Percentiles rank a stretch among this genome's conserved stretches.
phyloP scores from a whole-genome alignment of 164 flowering plant species.

The Stephania yunnanensis region DNA sequence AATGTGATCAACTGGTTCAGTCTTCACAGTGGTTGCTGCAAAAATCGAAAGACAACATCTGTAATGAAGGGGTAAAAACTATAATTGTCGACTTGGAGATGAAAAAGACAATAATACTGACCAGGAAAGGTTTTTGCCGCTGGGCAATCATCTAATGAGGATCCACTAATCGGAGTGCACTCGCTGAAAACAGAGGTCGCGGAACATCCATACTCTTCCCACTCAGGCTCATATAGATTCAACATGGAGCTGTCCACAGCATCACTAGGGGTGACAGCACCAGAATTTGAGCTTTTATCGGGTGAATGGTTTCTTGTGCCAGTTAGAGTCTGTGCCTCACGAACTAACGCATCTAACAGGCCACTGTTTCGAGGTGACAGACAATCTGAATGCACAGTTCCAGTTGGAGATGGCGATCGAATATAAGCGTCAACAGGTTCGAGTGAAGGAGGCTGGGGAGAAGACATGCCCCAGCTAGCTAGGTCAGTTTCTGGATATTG shows the following conservation, averaged over 20 bases:
- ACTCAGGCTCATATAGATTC: conserved; percentile 26
- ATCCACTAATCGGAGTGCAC: conserved; percentile 48
- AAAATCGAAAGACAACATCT: background rate
- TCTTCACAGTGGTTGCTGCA: conserved; percentile 42
- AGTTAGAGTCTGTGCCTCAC: conserved; percentile 39
- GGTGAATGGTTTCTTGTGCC: conserved; percentile 37
- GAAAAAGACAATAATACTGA: conserved; percentile 20
- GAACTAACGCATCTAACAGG: conserved; percentile 55
- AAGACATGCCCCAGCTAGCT: conserved; percentile 46
- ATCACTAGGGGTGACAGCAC: conserved; percentile 34
- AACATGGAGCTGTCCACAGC: conserved; percentile 26
- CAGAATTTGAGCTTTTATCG: conserved; percentile 48
- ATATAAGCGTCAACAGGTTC: conserved; percentile 25
- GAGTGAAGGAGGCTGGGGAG: conserved; percentile 17
- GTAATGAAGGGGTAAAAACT: background rate
- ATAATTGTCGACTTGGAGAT: background rate
- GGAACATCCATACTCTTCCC: conserved; percentile 45
- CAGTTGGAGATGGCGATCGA: conserved; percentile 27
- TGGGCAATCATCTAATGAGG: conserved; percentile 39
- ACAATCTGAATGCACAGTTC: conserved; percentile 36
- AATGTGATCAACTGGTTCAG: conserved; percentile 36
- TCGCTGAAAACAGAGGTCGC: conserved; percentile 51
- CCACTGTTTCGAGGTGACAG: conserved; percentile 58
- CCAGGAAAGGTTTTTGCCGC: conserved; percentile 34
- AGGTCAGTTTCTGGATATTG: conserved; percentile 72